Evolutionary conservation across 805 yeast species (phyloP).

Genomic region (Komagataella pastoris): DNA sequence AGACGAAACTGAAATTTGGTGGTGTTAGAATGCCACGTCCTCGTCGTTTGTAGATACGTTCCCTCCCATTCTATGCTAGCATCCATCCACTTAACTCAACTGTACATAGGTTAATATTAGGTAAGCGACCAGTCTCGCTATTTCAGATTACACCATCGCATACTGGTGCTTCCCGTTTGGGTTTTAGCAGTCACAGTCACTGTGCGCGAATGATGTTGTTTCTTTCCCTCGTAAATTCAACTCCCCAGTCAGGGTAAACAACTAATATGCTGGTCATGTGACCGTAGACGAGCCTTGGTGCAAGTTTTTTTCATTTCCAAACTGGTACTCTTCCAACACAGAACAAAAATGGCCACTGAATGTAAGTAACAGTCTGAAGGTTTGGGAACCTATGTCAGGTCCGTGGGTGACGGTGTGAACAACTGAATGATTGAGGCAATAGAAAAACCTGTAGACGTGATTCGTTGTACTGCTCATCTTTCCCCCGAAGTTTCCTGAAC

Average conservation of each 20-base stretch:
- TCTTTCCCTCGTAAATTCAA: not conserved
- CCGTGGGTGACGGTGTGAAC: not conserved
- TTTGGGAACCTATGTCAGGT: not conserved
- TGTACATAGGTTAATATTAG: not conserved
- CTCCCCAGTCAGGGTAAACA: not conserved
- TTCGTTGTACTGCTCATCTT: not conserved
- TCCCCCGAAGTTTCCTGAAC: not conserved
- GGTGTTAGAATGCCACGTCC: slow-evolving; percentile 78
- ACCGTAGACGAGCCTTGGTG: not conserved
- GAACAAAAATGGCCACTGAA: not conserved
- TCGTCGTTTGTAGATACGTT: slow-evolving; percentile 46
- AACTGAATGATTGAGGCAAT: not conserved
- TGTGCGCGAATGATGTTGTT: not conserved
- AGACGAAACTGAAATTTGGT: slow-evolving; percentile 80
- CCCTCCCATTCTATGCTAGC: not conserved
- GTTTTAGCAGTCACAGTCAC: not conserved
- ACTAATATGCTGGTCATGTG: not conserved
- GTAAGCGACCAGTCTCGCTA: not conserved
- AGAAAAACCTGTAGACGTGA: not conserved
- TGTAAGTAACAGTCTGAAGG: not conserved
- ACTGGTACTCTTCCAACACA: not conserved
- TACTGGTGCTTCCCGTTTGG: not conserved
- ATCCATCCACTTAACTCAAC: no score
- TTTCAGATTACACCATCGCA: not conserved
- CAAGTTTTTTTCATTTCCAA: not conserved